Evolutionary conservation across 208 protist genomes (phyloP).

Genomic region (Crithidia expoeki): DNA sequence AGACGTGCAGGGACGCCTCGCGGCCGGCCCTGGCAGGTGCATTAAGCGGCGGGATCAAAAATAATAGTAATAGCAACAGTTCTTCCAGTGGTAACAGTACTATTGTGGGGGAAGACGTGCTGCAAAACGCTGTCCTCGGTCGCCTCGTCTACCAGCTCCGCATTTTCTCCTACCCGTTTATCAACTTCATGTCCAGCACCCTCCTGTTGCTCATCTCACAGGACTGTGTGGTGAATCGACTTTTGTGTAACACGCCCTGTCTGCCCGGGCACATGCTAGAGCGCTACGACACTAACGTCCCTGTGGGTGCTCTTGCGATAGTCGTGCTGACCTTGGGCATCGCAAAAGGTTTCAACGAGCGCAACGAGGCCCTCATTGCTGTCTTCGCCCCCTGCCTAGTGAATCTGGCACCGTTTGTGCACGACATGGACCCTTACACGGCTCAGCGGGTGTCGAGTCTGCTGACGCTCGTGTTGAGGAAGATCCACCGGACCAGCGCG

Average conservation of each 20-base stretch:
- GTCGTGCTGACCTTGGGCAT: slow-evolving; percentile 57
- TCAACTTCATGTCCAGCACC: slow-evolving; percentile 81
- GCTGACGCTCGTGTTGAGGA: slow-evolving; percentile 53
- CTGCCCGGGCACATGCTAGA: slow-evolving; percentile 39
- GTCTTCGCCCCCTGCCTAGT: slow-evolving; percentile 69
- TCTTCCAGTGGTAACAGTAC: too few relatives aligned
- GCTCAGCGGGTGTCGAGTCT: slow-evolving; percentile 62
- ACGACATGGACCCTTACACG: slow-evolving; percentile 72
- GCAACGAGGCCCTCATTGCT: slow-evolving; percentile 65
- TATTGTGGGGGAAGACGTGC: slow-evolving; percentile 21
- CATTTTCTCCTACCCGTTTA: slow-evolving; percentile 73
- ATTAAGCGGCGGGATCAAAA: neutral
- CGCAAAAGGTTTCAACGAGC: slow-evolving; percentile 58
- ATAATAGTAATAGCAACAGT: neutral
- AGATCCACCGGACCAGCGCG: slow-evolving; percentile 41
- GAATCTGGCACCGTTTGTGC: slow-evolving; percentile 70
- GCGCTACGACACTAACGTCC: slow-evolving; percentile 18
- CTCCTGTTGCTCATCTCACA: slow-evolving; percentile 81
- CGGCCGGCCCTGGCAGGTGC: neutral
- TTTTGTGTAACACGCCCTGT: slow-evolving; percentile 48
- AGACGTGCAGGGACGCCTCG: slow-evolving; percentile 21
- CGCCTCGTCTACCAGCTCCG: slow-evolving; percentile 44
- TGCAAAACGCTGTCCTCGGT: slow-evolving; percentile 35
- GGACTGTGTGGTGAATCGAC: slow-evolving; percentile 61
- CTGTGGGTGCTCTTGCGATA: slow-evolving; percentile 47